Conservation (phyloP, 176 grass and related monocot genomes). For the Phoenix dactylifera region DNA sequence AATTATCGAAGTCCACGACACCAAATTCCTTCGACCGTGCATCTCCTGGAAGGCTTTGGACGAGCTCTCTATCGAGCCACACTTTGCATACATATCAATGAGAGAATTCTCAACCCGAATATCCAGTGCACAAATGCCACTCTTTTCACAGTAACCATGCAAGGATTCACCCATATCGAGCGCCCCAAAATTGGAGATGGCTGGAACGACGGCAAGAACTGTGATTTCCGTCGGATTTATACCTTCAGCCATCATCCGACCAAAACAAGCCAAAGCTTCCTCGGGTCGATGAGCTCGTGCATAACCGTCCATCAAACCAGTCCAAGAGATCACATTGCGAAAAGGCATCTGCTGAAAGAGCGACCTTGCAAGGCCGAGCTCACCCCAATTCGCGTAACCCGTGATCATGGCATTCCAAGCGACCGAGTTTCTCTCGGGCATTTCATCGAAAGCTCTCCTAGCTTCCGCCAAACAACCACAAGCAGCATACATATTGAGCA, state of each 20-base stretch:
- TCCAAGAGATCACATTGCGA: conserved; percentile 53
- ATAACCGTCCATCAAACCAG: conserved; percentile 49
- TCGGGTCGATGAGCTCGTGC: conserved; percentile 6
- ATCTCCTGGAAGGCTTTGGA: conserved; percentile 36
- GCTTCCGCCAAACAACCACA: conserved; percentile 35
- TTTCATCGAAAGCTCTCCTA: conserved; percentile 29
- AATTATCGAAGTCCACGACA: conserved; percentile 67
- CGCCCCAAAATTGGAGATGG: conserved; percentile 31
- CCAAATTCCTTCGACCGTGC: conserved; percentile 36
- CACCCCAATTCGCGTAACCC: conserved; percentile 34
- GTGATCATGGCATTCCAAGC: conserved; percentile 66
- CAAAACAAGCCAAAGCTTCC: conserved; percentile 35
- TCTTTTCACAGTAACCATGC: conserved; percentile 40
- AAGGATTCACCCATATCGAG: conserved; percentile 22
- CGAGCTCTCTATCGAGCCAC: conserved; percentile 37
- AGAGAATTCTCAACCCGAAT: conserved; percentile 46
- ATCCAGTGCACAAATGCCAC: conserved; percentile 24
- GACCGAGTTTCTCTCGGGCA: conserved; percentile 36
- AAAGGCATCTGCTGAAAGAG: conserved; percentile 47
- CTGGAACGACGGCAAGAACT: conserved; percentile 35
- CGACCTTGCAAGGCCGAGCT: conserved; percentile 26
- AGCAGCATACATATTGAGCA: conserved; percentile 13
- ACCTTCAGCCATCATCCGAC: conserved; percentile 35
- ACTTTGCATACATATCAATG: conserved; percentile 55
- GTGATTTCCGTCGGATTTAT: conserved; percentile 41